Conservation (phyloP, 768 basidiomycete species). For the Rhizopogon salebrosus region DNA sequence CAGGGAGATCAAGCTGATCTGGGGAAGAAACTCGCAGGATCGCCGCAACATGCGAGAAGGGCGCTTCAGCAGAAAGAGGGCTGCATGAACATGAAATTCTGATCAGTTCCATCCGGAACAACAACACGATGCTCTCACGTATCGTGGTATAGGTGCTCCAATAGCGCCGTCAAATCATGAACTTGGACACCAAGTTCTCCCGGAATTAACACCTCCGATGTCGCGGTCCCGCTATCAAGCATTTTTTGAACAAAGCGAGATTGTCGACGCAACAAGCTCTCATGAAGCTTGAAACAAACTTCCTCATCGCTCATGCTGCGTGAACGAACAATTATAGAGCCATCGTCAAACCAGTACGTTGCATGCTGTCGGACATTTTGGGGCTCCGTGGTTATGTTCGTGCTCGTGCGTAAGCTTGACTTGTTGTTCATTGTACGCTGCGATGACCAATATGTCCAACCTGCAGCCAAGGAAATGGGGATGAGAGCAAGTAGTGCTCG, state of each 20-base stretch:
- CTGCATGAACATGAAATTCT: constrained; percentile 26
- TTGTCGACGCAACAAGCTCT: constrained; percentile 45
- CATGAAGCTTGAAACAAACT: constrained; percentile 53
- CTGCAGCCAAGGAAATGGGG: constrained; percentile 5
- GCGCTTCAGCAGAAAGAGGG: constrained; percentile 37
- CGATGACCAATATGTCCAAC: constrained; percentile 7
- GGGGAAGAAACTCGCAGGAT: constrained; percentile 55
- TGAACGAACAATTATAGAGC: constrained; percentile 45
- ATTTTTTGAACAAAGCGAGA: constrained; percentile 28
- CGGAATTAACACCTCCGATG: constrained; percentile 28
- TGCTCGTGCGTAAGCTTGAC: not conserved
- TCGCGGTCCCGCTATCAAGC: constrained; percentile 3
- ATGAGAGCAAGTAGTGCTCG: constrained; percentile 6
- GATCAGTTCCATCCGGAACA: not conserved
- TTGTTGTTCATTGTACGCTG: not conserved
- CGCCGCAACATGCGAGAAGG: constrained; percentile 45
- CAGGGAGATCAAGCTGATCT: constrained; percentile 51
- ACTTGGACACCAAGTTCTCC: constrained; percentile 31
- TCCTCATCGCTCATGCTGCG: constrained; percentile 20
- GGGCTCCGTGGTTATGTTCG: not conserved
- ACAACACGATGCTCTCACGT: constrained; percentile 39
- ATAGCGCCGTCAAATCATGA: constrained; percentile 48
- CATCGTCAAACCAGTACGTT: constrained; percentile 64
- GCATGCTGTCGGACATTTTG: constrained; percentile 31
- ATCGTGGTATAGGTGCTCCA: constrained; percentile 67